Evolutionary conservation across 495 filamentous ascomycete species (phyloP).

Genomic region (Aspergillus homomorphus): DNA sequence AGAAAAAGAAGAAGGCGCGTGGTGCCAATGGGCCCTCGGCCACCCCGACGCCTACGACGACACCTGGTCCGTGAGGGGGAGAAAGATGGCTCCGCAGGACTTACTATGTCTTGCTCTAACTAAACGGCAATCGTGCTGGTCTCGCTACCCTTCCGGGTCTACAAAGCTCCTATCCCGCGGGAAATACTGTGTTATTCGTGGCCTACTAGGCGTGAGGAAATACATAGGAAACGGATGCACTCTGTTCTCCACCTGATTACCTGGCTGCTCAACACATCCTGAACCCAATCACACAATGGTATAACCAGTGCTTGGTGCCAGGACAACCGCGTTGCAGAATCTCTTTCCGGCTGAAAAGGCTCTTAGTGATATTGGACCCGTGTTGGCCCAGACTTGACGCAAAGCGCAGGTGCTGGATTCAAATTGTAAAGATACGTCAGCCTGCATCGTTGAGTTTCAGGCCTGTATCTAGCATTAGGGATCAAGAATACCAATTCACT

Average conservation of each 20-base stretch:
- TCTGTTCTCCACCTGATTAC: background rate
- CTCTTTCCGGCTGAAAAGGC: background rate
- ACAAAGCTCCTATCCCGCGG: background rate
- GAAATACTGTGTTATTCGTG: background rate
- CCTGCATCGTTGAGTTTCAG: too few relatives aligned
- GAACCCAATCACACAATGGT: background rate
- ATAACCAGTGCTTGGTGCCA: background rate
- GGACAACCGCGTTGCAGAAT: background rate
- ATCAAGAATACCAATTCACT: background rate
- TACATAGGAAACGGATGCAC: background rate
- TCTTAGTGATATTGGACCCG: background rate
- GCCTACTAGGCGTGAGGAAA: background rate
- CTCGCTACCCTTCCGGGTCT: background rate
- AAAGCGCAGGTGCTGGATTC: background rate
- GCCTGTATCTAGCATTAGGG: too few relatives aligned
- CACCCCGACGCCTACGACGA: slow-evolving; percentile 43
- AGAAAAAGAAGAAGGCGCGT: slow-evolving; percentile 65
- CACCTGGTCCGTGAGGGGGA: slow-evolving; percentile 36
- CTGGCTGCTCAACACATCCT: background rate
- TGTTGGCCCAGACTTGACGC: background rate
- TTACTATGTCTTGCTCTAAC: background rate
- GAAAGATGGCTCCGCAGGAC: too few relatives aligned
- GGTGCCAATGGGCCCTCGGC: slow-evolving; percentile 42
- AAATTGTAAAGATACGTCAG: background rate
- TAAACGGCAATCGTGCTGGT: background rate